Base-by-base conservation (phyloP, 257 asterid genomes). In the Scutellaria minor region DNA sequence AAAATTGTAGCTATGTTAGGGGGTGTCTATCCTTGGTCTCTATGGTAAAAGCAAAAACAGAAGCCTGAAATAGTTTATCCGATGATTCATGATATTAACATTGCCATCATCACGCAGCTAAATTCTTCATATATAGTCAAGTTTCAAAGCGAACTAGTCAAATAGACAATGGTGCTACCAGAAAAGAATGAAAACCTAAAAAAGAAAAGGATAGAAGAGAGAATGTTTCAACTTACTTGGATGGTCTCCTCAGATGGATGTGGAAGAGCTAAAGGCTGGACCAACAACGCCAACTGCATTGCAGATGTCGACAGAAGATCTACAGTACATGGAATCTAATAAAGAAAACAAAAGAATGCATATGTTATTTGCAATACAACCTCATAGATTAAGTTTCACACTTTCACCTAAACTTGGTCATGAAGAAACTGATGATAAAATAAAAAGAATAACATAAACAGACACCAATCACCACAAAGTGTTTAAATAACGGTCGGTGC, bases 241-340 rank as follows among this genome's bases (percentile, higher is more conserved):
- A 94, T 86, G 56, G 98, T 92, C 81, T 94, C 99, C 87, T 94
- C 99, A 20, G 96, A 87, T 10, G 98, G 92, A 83, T 94, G 96
- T 62, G 89, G 92, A 74, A 94, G 96, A 74, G 99, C 96, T 77
- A 94, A 81, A 73, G 99, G 99, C 86, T 94, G 99, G 75, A 94
- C 98, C 88, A 92, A 79, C 78, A 94, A 84, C 75, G 98, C 96
- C 89, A 90, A 80, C 81, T 90, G 99, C 99, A 94, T 89, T 39
- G 92, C 91, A 66, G 97, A 88, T 75, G 98, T 92, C 40, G 97
- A 90, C 79, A 91, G 82, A 68, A 94, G 89, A 74, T 94, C 99
- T 41, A 78, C 84, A 40, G 97, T 89, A 71, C 97, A 94, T 42
- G 99, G 99, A 48, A 94, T 85, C 99, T 94, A 81, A 65, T 50